Conservation (phyloP, 2,329 filamentous ascomycete species). For the Exophiala lecanii-corni region DNA sequence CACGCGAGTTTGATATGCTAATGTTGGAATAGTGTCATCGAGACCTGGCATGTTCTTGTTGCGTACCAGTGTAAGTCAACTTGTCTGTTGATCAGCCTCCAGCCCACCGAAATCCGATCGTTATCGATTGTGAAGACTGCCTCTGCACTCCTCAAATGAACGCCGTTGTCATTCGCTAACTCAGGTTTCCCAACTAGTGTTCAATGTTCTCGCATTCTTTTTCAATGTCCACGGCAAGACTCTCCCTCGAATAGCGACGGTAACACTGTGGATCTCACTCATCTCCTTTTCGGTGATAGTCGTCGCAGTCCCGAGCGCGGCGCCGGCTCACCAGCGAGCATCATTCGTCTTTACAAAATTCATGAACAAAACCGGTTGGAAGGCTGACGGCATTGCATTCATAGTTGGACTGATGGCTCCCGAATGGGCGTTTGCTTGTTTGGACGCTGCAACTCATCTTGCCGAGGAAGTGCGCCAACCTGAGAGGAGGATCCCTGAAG, state of each 20-base stretch:
- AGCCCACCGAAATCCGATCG: no score
- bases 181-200: no score
- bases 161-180: no score
- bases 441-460: conserved; percentile 48
- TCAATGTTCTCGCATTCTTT: conserved; percentile 46
- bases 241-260: conserved; percentile 38
- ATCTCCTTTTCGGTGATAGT: conserved; percentile 46
- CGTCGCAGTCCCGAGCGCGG: conserved; percentile 43
- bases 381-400: conserved; percentile 43
- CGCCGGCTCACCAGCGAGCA: conserved; percentile 30
- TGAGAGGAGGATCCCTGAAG: conserved; percentile 45
- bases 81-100: no score
- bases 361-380: conserved; percentile 40
- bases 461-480: conserved; percentile 47
- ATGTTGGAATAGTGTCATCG: no score
- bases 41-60: conserved; percentile 6
- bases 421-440: conserved; percentile 38
- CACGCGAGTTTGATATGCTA: no score
- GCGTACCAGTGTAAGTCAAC: neutral
- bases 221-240: conserved; percentile 44
- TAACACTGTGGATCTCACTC: conserved; percentile 44
- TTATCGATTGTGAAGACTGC: conserved; percentile 11
- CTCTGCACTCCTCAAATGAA: no score
- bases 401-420: conserved; percentile 37
- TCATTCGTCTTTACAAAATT: conserved; percentile 50